These are phyloP conservation scores for Cryptococcus sp. DNA, from an alignment of 1,284 basidiomycete genomes.

Conservation along the genomic window DNA sequence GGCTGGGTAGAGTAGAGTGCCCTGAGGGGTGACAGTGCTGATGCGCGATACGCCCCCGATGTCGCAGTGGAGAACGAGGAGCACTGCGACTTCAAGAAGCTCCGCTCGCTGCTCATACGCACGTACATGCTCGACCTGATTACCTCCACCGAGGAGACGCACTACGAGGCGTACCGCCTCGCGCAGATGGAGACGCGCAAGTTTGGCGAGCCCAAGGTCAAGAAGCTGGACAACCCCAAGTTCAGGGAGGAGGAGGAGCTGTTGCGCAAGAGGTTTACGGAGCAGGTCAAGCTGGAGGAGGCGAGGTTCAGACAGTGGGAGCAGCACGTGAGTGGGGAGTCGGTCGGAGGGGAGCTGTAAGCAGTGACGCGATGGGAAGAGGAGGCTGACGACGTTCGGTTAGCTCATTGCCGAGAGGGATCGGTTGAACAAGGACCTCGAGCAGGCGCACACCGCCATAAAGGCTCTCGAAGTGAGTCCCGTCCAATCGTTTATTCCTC, in stretches of 20 bases:
- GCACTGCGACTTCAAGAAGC: slow-evolving; percentile 99
- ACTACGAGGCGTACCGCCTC: slow-evolving; percentile 98
- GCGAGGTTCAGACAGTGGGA: slow-evolving; percentile 98
- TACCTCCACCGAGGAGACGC: slow-evolving; percentile 89
- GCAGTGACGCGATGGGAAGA: neutral
- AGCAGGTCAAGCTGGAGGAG: slow-evolving; percentile 99
- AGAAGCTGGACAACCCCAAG: slow-evolving; percentile 99
- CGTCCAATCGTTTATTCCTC: neutral
- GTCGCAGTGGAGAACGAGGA: slow-evolving; percentile 89
- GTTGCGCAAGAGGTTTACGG: slow-evolving; percentile 94
- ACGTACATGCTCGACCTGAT: slow-evolving; percentile 99
- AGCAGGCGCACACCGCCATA: slow-evolving; percentile 86
- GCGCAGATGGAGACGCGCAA: slow-evolving; percentile 99
- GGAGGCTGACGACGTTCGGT: neutral
- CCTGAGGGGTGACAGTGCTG: too few relatives aligned
- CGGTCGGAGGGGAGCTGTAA: too few relatives aligned
- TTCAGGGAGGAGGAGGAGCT: slow-evolving; percentile 99
- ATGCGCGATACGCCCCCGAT: neutral
- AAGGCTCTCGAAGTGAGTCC: slow-evolving; percentile 68
- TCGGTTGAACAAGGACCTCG: slow-evolving; percentile 89
- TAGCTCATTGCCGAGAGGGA: slow-evolving; percentile 95
- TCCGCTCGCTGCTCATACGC: slow-evolving; percentile 91
- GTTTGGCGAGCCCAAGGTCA: slow-evolving; percentile 97
- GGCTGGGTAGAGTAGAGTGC: neutral
- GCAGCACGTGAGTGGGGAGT: slow-evolving; percentile 72